Evolutionary conservation across 148 eudicot genomes (phyloP).

Genomic region (Silene latifolia): DNA sequence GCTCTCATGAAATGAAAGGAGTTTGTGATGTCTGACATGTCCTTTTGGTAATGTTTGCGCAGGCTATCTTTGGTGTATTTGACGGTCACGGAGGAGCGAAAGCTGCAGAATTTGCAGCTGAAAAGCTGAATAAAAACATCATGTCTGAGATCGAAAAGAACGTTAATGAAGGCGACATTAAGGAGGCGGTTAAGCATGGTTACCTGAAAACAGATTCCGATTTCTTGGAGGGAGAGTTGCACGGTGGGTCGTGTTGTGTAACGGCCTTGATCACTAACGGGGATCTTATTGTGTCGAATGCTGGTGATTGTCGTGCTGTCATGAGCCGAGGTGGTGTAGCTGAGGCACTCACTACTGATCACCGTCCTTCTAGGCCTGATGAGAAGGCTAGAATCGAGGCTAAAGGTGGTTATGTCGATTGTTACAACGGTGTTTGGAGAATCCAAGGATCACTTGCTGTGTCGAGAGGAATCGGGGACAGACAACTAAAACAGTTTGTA

Average conservation of each 20-base stretch:
- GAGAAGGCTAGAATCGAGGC: slow-evolving; percentile 70
- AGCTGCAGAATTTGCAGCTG: slow-evolving; percentile 78
- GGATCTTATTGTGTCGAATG: slow-evolving; percentile 77
- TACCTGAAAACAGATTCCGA: slow-evolving; percentile 67
- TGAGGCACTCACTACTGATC: slow-evolving; percentile 73
- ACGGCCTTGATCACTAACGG: slow-evolving; percentile 67
- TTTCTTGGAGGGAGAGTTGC: slow-evolving; percentile 47
- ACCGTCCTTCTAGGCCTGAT: slow-evolving; percentile 67
- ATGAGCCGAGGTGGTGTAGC: slow-evolving; percentile 69
- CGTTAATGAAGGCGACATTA: slow-evolving; percentile 25
- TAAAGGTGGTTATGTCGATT: slow-evolving; percentile 79
- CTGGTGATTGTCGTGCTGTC: slow-evolving; percentile 95
- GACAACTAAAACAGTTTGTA: slow-evolving; percentile 71
- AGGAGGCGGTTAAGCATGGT: slow-evolving; percentile 55
- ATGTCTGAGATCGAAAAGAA: slow-evolving; percentile 41
- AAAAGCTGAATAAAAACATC: slow-evolving; percentile 55
- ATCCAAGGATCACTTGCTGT: slow-evolving; percentile 85
- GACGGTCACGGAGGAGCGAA: slow-evolving; percentile 89
- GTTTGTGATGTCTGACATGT: slow-evolving; percentile 22
- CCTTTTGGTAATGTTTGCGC: slow-evolving; percentile 6
- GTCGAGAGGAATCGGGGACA: slow-evolving; percentile 79
- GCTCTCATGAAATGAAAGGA: no score
- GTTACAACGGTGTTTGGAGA: slow-evolving; percentile 74
- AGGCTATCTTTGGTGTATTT: slow-evolving; percentile 85
- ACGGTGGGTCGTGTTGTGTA: slow-evolving; percentile 80